These are phyloP conservation scores for Pseudodiploospora longispora DNA, from an alignment of 2,329 filamentous ascomycete species.

Conservation along the genomic window DNA sequence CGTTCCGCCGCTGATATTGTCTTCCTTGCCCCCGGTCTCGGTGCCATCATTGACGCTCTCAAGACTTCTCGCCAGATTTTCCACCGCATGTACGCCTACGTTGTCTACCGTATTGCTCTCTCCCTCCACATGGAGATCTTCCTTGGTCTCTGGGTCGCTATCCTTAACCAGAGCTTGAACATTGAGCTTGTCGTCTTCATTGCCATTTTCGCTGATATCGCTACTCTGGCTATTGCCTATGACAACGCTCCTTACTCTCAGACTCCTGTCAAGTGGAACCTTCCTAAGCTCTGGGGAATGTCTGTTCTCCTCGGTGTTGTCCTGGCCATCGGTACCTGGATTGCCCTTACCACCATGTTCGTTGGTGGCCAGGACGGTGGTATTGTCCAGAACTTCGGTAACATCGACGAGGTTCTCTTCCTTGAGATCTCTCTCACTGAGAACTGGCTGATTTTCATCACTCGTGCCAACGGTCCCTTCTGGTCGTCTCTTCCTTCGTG, in stretches of 20 bases:
- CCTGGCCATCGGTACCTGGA: conserved; percentile 78
- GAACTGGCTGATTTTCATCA: conserved; percentile 97
- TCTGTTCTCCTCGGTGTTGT: conserved; percentile 75
- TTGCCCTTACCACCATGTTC: conserved; percentile 81
- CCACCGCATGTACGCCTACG: conserved; percentile 94
- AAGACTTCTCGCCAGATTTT: conserved; percentile 94
- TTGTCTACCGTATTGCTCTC: conserved; percentile 89
- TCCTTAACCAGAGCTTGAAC: conserved; percentile 76
- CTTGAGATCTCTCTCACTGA: conserved; percentile 84
- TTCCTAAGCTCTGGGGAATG: conserved; percentile 91
- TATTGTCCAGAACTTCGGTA: conserved; percentile 85
- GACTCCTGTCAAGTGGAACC: conserved; percentile 88
- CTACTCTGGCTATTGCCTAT: conserved; percentile 86
- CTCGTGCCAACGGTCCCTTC: conserved; percentile 85
- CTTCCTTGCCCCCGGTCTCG: conserved; percentile 84
- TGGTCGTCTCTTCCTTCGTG: conserved; percentile 85
- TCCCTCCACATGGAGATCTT: conserved; percentile 89
- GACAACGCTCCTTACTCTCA: conserved; percentile 85
- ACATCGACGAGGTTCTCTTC: conserved; percentile 75
- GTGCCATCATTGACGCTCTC: conserved; percentile 84
- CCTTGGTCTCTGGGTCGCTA: conserved; percentile 85
- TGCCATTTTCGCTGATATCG: conserved; percentile 89
- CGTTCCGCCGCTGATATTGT: conserved; percentile 89
- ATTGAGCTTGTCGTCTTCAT: conserved; percentile 87
- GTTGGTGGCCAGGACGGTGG: conserved; percentile 60